Evolutionary conservation across 2,329 filamentous ascomycete species (phyloP), one percentile per base, ranked within the genome.

Genomic region (Colletotrichum costaricense): DNA sequence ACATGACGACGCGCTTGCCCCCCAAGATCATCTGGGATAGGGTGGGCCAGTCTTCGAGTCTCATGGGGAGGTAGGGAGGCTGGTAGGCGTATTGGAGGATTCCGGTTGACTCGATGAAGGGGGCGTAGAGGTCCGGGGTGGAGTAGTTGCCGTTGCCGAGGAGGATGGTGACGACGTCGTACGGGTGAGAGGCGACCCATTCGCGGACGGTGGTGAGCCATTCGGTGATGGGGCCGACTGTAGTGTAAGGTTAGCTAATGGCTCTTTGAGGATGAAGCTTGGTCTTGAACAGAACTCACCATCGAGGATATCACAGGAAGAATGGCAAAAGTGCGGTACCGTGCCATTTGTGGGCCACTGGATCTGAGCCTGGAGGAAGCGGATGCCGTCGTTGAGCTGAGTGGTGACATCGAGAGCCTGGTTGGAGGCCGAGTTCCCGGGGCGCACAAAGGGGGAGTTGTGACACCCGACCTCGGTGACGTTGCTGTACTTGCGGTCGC

Each of bases 101-200:
- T 5, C 95, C 95, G 0, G 93, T 92, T 67, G 88, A 84, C 80
- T 93, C 86, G 76, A 98, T 92, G 42, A 91, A 91, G 0, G 87
- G 87, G 6, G 88, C 90, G 81, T 94, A 98, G 1, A 93, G 86
- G 5, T 86, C 84, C 1, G 89, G 85, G 2, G 78, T 78, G n/a
- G 92, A 91, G 80, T 93, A 93, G 83, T 95, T 93, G 78, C 90
- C 92, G 81, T 98, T 98, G 70, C 92, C 95, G 63, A 98, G 91
- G 22, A 98, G 86, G 75, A 98, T 92, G 1, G 94, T 95, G 30
- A 98, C 90, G 1, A 98, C 93, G 76, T 98, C 95, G 83, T 94
- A 96, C 0, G 95, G 95, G 77, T 98, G 91, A 0, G 80, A 77
- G 7, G 88, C 87, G 2, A 98, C 90, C 95, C 95, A 98, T 56